Conservation (phyloP, 2,329 filamentous ascomycete genomes). For the Pseudopyricularia javanii region DNA sequence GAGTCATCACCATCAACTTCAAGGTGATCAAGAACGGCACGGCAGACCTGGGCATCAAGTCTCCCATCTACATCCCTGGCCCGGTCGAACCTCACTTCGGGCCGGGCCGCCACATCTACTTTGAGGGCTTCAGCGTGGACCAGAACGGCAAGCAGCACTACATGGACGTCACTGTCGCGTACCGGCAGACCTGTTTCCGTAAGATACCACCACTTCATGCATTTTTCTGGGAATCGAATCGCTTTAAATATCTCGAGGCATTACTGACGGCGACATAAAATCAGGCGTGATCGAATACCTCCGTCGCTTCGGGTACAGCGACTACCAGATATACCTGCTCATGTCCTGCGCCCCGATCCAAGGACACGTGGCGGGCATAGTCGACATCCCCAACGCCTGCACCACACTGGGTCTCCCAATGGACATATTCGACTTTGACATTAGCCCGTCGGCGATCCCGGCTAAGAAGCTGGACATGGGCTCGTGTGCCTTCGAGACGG, state of each 20-base stretch:
- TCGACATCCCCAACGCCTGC: conserved; percentile 84
- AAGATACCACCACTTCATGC: conserved; percentile 3
- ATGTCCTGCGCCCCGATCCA: conserved; percentile 78
- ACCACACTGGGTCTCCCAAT: conserved; percentile 81
- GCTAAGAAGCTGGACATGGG: conserved; percentile 51
- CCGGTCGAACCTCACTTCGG: conserved; percentile 84
- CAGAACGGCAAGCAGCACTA: conserved; percentile 83
- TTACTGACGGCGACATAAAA: no score
- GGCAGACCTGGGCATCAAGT: conserved; percentile 62
- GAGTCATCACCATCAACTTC: conserved; percentile 78
- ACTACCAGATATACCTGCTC: conserved; percentile 75
- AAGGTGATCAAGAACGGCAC: conserved; percentile 75
- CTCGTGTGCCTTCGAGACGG: conserved; percentile 51
- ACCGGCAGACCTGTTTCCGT: conserved; percentile 65
- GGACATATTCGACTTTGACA: conserved; percentile 93
- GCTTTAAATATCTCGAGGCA: background rate
- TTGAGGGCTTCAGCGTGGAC: conserved; percentile 85
- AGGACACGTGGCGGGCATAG: conserved; percentile 79
- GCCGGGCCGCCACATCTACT: conserved; percentile 69
- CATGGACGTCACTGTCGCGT: conserved; percentile 75
- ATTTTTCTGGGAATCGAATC: background rate
- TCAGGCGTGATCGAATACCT: conserved; percentile 68
- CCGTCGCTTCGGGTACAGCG: conserved; percentile 55
- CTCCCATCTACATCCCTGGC: conserved; percentile 74
- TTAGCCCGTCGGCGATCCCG: conserved; percentile 47